Conservation (phyloP, 2,329 filamentous ascomycete genomes). For the Neospermospora avenae region DNA sequence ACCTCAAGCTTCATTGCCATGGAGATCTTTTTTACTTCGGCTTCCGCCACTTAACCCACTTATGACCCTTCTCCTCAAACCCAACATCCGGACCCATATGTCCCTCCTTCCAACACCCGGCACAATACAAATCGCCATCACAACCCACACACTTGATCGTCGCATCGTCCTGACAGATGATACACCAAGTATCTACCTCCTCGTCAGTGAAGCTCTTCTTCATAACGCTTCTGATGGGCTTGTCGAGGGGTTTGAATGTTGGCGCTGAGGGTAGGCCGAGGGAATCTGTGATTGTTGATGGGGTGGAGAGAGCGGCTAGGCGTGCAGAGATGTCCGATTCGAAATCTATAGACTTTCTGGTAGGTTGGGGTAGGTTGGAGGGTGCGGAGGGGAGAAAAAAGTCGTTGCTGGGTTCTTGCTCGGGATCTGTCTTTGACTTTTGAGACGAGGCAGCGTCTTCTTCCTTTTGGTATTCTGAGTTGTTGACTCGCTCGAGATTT, state of each 20-base stretch:
- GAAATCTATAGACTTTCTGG: conserved; percentile 28
- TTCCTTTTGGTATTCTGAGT: background rate
- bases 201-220: conserved; percentile 55
- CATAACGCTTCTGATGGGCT: conserved; percentile 11
- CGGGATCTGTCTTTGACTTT: background rate
- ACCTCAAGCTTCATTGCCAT: no score
- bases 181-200: conserved; percentile 74
- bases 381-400: conserved; percentile 29
- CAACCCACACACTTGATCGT: conserved; percentile 71
- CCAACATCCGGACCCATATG: conserved; percentile 67
- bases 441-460: background rate
- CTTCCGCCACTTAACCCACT: conserved; percentile 57
- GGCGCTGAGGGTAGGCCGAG: conserved; percentile 34
- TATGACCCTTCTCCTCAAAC: conserved; percentile 68
- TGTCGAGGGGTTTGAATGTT: conserved; percentile 27
- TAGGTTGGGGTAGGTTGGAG: conserved; percentile 20
- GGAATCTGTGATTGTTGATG: conserved; percentile 18
- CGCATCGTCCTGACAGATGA: conserved; percentile 78
- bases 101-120: conserved; percentile 76
- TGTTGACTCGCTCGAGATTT: conserved; percentile 23
- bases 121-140: conserved; percentile 69
- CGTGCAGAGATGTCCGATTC: conserved; percentile 31
- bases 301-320: conserved; percentile 29
- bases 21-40: conserved; percentile 21
- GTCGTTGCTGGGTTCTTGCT: background rate